Conservation (phyloP, 257 asterid species). For the Nicotiana sylvestris region DNA sequence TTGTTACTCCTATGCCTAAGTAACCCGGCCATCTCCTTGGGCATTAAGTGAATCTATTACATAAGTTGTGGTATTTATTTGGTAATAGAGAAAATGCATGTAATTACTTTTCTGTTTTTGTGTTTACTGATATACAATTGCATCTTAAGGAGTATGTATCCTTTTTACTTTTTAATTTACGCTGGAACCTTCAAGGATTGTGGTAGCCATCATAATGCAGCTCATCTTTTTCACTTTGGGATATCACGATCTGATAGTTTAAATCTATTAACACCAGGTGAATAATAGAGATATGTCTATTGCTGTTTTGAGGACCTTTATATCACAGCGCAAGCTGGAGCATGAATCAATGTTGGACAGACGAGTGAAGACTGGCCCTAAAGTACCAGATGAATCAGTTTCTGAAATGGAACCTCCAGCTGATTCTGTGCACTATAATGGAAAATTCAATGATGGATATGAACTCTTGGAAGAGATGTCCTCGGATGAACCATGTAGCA, state of each 20-base stretch:
- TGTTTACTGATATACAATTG: not conserved
- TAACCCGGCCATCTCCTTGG: not conserved
- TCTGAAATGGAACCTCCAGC: slow-evolving; percentile 21
- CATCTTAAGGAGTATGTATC: not conserved
- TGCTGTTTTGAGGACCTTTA: slow-evolving; percentile 79
- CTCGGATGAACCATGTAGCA: slow-evolving; percentile 34
- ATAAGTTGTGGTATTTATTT: not conserved
- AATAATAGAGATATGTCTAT: slow-evolving; percentile 90
- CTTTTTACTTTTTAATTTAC: not conserved
- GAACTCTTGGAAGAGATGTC: slow-evolving; percentile 34
- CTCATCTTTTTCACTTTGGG: not conserved
- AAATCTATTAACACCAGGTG: slow-evolving; percentile 46
- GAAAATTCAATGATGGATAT: slow-evolving; percentile 37
- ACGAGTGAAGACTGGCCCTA: slow-evolving; percentile 42
- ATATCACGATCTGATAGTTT: not conserved
- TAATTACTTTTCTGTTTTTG: not conserved
- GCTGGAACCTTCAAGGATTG: not conserved
- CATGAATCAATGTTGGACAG: slow-evolving; percentile 47
- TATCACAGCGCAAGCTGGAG: slow-evolving; percentile 57
- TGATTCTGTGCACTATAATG: slow-evolving; percentile 27
- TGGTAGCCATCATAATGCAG: not conserved
- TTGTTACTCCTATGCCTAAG: not conserved
- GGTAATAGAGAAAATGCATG: not conserved
- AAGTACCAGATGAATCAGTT: slow-evolving; percentile 19
- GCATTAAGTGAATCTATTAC: not conserved